Base-by-base conservation (phyloP, 345 rosid genomes). In the Reutealis trisperma region DNA sequence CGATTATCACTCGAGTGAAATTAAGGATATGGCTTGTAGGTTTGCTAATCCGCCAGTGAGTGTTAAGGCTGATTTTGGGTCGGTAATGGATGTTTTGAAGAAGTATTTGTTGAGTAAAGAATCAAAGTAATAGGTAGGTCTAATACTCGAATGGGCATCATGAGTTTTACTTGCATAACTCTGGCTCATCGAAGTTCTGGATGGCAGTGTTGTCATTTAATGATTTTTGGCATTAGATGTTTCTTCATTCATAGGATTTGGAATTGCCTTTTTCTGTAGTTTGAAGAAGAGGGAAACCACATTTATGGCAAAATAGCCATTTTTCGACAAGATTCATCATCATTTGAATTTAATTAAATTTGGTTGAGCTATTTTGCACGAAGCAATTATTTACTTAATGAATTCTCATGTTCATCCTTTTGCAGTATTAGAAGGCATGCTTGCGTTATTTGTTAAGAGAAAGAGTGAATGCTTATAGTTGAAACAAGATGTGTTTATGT, bases 21-120 rank as follows among this genome's bases (percentile, higher is more conserved):
- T 77, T 16, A 72, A 77, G 65, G 84, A 81, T 51, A 81, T 81
- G 80, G 84, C 75, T 72, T 81, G 84, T 54, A 67, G 78, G 60
- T 81, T 72, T 67, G 80, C 84, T 6, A 81, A 77, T 73, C 78
- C 78, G 19, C 84, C 84, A 51, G 80, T 81, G 65, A 67, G 57
- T 49, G 80, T 77, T 1, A 72, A 44, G 77, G 84, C 84, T 5
- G 84, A 81, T 73, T 76, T 77, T 52, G 80, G 84, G 32, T 81
- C 80, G 4, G 84, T 81, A 16, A 78, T 78, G 81, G 81, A 78
- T 78, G 76, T 78, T 57, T 58, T 78, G 76, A 78, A 78, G 76
- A 78, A 65, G 72, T 78, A 65, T 44, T 44, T 76, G 67, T 32
- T 66, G 72, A 78, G 76, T 57, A 78, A 78, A 57, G 63, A 75